These are phyloP conservation scores for Didymella sp. DNA, from an alignment of 2,329 filamentous ascomycete genomes.

Conservation along the genomic window DNA sequence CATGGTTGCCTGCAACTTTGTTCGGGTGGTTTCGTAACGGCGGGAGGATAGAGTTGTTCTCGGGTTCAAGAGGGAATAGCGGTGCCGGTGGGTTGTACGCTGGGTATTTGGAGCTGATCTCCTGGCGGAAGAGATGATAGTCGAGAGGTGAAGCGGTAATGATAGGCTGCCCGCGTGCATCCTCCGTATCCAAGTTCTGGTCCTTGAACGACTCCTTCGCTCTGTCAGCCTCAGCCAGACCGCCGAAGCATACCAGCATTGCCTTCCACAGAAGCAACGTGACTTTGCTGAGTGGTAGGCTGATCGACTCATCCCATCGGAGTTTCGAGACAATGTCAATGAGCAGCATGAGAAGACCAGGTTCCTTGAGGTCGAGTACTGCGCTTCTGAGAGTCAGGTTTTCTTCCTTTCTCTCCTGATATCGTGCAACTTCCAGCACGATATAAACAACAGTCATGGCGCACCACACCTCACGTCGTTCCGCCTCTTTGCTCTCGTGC, in stretches of 20 bases:
- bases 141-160: constrained; percentile 94
- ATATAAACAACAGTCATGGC: constrained; percentile 58
- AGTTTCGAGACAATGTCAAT: constrained; percentile 63
- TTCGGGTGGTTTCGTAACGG: constrained; percentile 78
- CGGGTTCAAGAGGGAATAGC: constrained; percentile 82
- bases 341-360: constrained; percentile 74
- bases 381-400: constrained; percentile 59
- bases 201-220: constrained; percentile 77
- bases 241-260: constrained; percentile 83
- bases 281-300: constrained; percentile 63
- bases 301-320: constrained; percentile 65
- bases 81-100: constrained; percentile 90
- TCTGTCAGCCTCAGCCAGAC: constrained; percentile 72
- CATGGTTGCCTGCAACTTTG: constrained; percentile 56
- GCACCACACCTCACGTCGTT: constrained; percentile 57
- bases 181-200: constrained; percentile 59
- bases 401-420: constrained; percentile 47
- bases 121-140: constrained; percentile 94
- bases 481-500: constrained; percentile 48
- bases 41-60: constrained; percentile 89
- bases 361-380: constrained; percentile 52
- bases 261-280: constrained; percentile 92
- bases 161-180: constrained; percentile 70
- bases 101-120: constrained; percentile 97
- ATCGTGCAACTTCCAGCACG: constrained; percentile 56